phyloP scores from a whole-genome alignment of 2,329 filamentous ascomycete species.

The Trichoderma sp. region DNA sequence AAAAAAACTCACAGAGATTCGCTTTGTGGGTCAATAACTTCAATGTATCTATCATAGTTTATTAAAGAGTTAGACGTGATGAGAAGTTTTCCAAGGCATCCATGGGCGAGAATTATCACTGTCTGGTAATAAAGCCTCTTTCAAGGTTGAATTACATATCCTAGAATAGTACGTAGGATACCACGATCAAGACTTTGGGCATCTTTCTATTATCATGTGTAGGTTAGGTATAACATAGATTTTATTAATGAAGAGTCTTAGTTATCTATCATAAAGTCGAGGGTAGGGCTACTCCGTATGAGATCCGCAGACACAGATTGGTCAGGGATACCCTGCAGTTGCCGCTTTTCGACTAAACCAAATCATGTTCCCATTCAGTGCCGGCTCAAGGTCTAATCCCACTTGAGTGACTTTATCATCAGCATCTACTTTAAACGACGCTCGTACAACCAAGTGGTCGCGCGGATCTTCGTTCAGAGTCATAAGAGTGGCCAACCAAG shows the following conservation, averaged over 20 bases:
- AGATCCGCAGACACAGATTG: neutral
- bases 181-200: neutral
- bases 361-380: neutral
- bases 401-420: neutral
- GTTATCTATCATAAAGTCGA: neutral
- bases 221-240: neutral
- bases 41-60: neutral
- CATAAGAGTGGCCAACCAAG: neutral
- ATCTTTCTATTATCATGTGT: neutral
- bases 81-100: neutral
- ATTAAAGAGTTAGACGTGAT: accelerated
- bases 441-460: neutral
- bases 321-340: neutral
- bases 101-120: neutral
- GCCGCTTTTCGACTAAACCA: neutral
- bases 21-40: neutral
- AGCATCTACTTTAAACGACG: neutral
- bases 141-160: neutral
- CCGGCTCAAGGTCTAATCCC: neutral
- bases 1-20: neutral
- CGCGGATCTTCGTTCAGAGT: neutral
- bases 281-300: neutral
- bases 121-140: neutral
- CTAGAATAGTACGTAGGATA: neutral
- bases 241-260: neutral